Evolutionary conservation across 768 basidiomycete species (phyloP).

Genomic region (Tulasnella sp.): DNA sequence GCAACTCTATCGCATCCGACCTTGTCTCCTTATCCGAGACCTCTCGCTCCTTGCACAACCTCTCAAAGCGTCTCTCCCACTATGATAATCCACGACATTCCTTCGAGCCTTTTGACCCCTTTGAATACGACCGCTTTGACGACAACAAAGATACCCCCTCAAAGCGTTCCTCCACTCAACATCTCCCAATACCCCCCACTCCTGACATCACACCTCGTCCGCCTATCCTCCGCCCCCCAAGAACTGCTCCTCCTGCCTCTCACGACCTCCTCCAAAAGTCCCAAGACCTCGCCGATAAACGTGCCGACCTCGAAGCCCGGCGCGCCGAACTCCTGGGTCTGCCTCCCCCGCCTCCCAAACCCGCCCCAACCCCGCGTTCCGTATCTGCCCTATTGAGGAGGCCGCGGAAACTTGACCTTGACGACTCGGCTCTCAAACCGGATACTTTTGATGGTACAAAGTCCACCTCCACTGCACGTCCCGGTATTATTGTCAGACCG

Average conservation of each 20-base stretch:
- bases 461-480: not conserved
- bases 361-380: not conserved
- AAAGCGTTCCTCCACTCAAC: not conserved
- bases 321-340: conserved; percentile 6
- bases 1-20: conserved; percentile 12
- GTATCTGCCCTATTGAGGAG: not conserved
- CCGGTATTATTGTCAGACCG: conserved; percentile 2
- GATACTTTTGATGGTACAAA: not conserved
- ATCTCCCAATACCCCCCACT: conserved; percentile 1
- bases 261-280: not conserved
- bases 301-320: conserved; percentile 13
- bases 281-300: conserved; percentile 7
- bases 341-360: not conserved
- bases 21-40: conserved; percentile 13
- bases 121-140: conserved; percentile 11
- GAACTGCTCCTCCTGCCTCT: not conserved
- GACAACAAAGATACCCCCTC: not conserved
- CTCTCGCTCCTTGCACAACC: conserved; percentile 7
- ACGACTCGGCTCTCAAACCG: not conserved
- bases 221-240: not conserved
- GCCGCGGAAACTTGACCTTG: not conserved
- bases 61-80: conserved; percentile 6
- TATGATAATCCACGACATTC: not conserved
- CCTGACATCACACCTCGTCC: not conserved
- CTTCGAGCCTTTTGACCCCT: not conserved